Evolutionary conservation across 352 stramenopile species (phyloP), one percentile per base, ranked within the genome.

Genomic region (Pythium oligandrum): DNA sequence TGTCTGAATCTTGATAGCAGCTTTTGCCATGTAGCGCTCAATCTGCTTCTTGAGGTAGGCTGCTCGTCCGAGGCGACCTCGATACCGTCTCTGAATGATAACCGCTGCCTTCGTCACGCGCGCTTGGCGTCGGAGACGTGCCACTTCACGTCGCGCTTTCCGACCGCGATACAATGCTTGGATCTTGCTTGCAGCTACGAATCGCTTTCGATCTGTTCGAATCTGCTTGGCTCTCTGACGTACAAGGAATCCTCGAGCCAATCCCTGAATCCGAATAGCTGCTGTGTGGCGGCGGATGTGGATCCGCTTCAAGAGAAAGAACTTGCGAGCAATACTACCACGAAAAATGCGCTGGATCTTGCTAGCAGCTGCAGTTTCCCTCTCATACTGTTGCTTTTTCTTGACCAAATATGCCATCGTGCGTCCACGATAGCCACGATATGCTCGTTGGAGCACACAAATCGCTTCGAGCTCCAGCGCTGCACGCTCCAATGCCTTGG

Each of bases 51-150:
- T 70, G 65, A 93, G 62, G 55, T 79, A 88, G 46, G 73, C 63
- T 50, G 72, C 79, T n/a, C 75, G 73, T 0, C 75, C 77, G 3
- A 92, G 65, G 4, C 80, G 75, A 6, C 80, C 76, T 34, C 83
- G 78, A 46, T 93, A 93, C 32, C 75, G 64, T 6, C 78, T 69
- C 51, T 90, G 83, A 37, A 93, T 89, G 3, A 79, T 17, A 8
- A 75, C 54, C 1, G 83, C 83, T 1, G 83, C 78, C 9, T 66
- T 54, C 0, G 65, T 81, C 35, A 86, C 47, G 1, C 39, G 51
- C 10, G 61, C 53, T 3, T 58, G 65, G 7, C 58, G 59, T 10
- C 57, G 59, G n/a, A 54, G 34, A 12, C 52, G 9, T 4, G 54
- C 54, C 39, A 86, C 50, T n/a, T 68, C 53, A 17, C 63, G 61